A percentile compares a stretch with the other conserved stretches of the same genome.
Conservation (phyloP, 2,329 filamentous ascomycete genomes). For the Paecilomyces fulvus region DNA sequence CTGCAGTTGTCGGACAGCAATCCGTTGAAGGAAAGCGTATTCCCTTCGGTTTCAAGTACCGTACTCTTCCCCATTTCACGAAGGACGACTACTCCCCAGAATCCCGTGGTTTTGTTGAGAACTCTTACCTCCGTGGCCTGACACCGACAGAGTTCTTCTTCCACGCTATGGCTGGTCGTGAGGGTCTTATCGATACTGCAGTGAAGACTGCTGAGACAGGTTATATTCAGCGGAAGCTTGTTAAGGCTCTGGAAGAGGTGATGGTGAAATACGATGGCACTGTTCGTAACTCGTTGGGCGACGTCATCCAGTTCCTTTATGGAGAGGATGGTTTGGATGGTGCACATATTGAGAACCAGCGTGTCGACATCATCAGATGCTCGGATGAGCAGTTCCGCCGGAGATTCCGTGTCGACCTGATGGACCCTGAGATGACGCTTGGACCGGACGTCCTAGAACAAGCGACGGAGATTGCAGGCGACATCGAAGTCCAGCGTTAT, state of each 20-base stretch:
- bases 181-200: conserved; percentile 98
- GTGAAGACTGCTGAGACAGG: conserved; percentile 99
- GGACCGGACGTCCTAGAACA: conserved; percentile 69
- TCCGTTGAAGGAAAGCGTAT: conserved; percentile 98
- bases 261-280: conserved; percentile 97
- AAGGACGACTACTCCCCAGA: conserved; percentile 99
- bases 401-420: conserved; percentile 79
- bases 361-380: conserved; percentile 75
- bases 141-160: conserved; percentile 98
- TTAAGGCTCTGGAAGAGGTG: conserved; percentile 96
- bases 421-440: conserved; percentile 58
- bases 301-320: conserved; percentile 95
- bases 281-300: conserved; percentile 90
- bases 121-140: conserved; percentile 91
- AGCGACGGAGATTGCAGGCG: conserved; percentile 75
- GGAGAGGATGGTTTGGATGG: conserved; percentile 96
- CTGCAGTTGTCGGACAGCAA: conserved; percentile 92
- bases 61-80: conserved; percentile 92
- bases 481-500: conserved; percentile 76
- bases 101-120: conserved; percentile 95
- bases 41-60: conserved; percentile 98
- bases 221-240: conserved; percentile 96
- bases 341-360: conserved; percentile 86
- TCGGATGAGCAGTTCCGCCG: conserved; percentile 69
- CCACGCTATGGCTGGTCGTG: conserved; percentile 99